Percentiles rank a stretch among this genome's conserved stretches.
Evolutionary conservation across 1,284 basidiomycete genomes (phyloP).

Genomic region (Trichosporon sp.): DNA sequence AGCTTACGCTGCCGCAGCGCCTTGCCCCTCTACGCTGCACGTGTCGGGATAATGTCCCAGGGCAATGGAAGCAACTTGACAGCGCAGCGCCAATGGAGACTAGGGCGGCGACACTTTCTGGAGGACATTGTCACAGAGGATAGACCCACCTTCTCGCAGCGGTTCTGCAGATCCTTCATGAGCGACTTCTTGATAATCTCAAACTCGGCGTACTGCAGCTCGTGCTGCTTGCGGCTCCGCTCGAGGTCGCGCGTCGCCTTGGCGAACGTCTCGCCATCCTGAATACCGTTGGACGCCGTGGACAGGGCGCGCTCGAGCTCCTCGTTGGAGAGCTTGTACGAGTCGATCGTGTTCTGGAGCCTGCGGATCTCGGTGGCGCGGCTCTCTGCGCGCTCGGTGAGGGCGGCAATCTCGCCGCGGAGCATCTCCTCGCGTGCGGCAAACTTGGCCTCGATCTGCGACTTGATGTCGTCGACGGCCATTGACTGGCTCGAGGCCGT

Average conservation of each 20-base stretch:
- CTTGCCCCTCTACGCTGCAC: too few species aligned
- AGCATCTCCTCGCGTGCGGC: constrained; percentile 86
- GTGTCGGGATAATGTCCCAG: too few species aligned
- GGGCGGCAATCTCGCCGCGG: constrained; percentile 74
- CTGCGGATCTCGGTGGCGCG: constrained; percentile 78
- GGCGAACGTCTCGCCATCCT: constrained; percentile 91
- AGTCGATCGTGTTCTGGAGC: constrained; percentile 81
- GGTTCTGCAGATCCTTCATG: constrained; percentile 97
- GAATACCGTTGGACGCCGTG: constrained; percentile 90
- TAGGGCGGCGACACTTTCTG: too few species aligned
- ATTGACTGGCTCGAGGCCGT: constrained; percentile 33
- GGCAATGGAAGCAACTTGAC: too few species aligned
- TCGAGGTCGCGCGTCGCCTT: constrained; percentile 97
- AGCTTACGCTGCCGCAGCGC: too few species aligned
- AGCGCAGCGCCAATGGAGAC: too few species aligned
- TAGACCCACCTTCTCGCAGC: constrained; percentile 90
- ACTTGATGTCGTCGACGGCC: constrained; percentile 81
- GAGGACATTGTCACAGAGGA: too few species aligned
- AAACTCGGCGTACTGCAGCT: constrained; percentile 94
- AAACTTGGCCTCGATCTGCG: constrained; percentile 91
- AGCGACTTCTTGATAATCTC: constrained; percentile 98
- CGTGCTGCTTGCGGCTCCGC: constrained; percentile 91
- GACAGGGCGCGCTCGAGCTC: constrained; percentile 97
- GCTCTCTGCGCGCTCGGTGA: constrained; percentile 86
- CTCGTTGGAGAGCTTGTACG: constrained; percentile 92